These are phyloP conservation scores for Sphagnum tenellum DNA, from an alignment of 225 moss, liverwort and hornwort species.

Conservation along the genomic window DNA sequence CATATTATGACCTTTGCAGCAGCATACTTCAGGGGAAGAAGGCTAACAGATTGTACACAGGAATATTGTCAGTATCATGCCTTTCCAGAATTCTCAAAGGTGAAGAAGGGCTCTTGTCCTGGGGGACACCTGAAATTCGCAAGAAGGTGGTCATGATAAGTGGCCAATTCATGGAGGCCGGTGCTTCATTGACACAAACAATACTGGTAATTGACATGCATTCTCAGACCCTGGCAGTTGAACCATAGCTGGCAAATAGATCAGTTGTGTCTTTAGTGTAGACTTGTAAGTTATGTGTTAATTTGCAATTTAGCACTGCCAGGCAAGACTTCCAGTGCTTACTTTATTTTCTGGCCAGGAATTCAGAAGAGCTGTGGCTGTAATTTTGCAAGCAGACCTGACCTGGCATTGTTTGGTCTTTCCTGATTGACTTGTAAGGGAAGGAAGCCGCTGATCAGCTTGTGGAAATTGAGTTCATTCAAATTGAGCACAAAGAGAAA, in stretches of 20 bases:
- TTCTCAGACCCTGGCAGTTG: neutral
- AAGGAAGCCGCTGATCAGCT: conserved; percentile 27
- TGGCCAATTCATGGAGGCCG: conserved; percentile 22
- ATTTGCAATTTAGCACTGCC: too few relatives aligned
- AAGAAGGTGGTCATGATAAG: conserved; percentile 26
- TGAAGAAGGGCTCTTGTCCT: conserved; percentile 19
- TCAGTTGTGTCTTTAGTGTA: too few relatives aligned
- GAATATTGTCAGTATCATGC: conserved; percentile 16
- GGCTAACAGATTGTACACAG: neutral
- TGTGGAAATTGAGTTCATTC: conserved; percentile 23
- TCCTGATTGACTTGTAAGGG: neutral
- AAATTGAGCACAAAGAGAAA: conserved; percentile 14
- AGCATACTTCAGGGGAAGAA: too few relatives aligned
- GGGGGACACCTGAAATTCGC: conserved; percentile 9
- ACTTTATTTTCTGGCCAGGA: too few relatives aligned
- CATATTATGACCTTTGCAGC: too few relatives aligned
- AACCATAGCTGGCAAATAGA: too few relatives aligned
- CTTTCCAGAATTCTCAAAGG: conserved; percentile 17
- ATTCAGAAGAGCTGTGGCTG: too few relatives aligned
- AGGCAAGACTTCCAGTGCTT: too few relatives aligned
- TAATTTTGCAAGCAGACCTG: neutral
- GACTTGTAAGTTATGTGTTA: too few relatives aligned
- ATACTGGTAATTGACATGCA: conserved; percentile 14
- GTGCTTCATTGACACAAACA: conserved; percentile 10
- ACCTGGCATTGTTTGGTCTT: neutral